phyloP scores from a whole-genome alignment of 495 filamentous ascomycete genomes.

The Penicillium fimorum region DNA sequence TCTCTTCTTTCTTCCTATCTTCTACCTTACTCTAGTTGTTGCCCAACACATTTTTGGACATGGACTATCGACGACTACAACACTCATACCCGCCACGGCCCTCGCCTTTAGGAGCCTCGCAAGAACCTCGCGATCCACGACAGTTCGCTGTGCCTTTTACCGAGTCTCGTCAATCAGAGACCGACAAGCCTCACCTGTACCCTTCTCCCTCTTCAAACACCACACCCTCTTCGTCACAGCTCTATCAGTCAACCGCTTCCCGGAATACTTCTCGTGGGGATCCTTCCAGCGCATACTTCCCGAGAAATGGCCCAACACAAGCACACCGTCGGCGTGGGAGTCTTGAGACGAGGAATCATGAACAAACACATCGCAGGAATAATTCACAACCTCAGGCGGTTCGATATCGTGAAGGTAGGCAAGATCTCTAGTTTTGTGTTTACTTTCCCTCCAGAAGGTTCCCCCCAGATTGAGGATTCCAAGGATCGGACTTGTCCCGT shows the following conservation, averaged over 20 bases:
- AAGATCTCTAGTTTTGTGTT: conserved; percentile 7
- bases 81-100: conserved; percentile 9
- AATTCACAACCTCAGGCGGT: conserved; percentile 26
- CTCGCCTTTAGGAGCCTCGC: conserved; percentile 8
- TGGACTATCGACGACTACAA: conserved; percentile 12
- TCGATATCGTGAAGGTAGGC: conserved; percentile 36
- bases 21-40: conserved; percentile 1
- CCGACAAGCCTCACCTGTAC: conserved; percentile 31
- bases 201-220: conserved; percentile 16
- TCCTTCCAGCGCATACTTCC: conserved; percentile 22
- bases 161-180: conserved; percentile 27
- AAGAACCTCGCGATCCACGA: conserved; percentile 8
- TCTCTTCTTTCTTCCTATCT: background rate
- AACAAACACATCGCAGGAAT: conserved; percentile 27
- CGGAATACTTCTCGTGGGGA: conserved; percentile 17
- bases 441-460: conserved; percentile 10
- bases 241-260: conserved; percentile 15
- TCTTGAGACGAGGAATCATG: conserved; percentile 21
- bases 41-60: conserved; percentile 1
- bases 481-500: conserved; percentile 30
- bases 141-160: conserved; percentile 7
- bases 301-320: conserved; percentile 18
- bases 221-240: conserved; percentile 16
- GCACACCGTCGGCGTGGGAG: conserved; percentile 26
- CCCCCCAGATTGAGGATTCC: conserved; percentile 23